A percentile compares a stretch with the other conserved stretches of the same genome.
Conservation (phyloP, 331 rosid genomes). For the Quercus lobata region DNA sequence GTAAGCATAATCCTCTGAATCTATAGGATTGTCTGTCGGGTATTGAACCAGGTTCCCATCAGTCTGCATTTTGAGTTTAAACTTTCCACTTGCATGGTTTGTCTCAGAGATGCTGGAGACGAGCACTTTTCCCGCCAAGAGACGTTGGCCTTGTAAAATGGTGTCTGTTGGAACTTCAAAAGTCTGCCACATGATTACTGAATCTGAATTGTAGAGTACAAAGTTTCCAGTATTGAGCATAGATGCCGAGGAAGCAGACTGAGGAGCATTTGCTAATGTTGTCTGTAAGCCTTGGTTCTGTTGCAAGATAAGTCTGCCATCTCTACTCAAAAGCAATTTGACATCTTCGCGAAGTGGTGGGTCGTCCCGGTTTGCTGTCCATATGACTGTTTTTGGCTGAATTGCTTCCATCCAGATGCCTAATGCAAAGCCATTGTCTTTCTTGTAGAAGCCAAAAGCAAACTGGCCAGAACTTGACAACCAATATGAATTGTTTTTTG, state of each 20-base stretch:
- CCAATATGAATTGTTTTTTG: slow-evolving; percentile 25
- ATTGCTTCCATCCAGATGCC: slow-evolving; percentile 25
- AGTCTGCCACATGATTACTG: slow-evolving; percentile 41
- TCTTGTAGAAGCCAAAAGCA: slow-evolving; percentile 52
- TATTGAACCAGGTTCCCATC: slow-evolving; percentile 31
- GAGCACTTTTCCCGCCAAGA: not conserved
- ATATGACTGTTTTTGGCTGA: slow-evolving; percentile 15
- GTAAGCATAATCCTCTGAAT: not conserved
- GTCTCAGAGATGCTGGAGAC: slow-evolving; percentile 28
- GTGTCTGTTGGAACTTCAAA: slow-evolving; percentile 51
- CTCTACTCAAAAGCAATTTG: slow-evolving; percentile 20
- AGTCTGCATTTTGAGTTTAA: slow-evolving; percentile 11
- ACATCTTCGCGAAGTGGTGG: slow-evolving; percentile 30
- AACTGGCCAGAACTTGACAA: slow-evolving; percentile 38
- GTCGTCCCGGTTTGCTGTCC: slow-evolving; percentile 46
- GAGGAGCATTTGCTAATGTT: not conserved
- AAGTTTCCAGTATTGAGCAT: slow-evolving; percentile 52
- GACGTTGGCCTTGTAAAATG: slow-evolving; percentile 31
- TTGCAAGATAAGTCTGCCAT: slow-evolving; percentile 10
- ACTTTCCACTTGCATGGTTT: slow-evolving; percentile 12
- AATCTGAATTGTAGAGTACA: slow-evolving; percentile 22
- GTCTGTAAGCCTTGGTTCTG: slow-evolving; percentile 5
- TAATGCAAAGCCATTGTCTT: slow-evolving; percentile 26
- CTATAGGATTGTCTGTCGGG: not conserved
- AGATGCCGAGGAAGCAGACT: slow-evolving; percentile 39